Evolutionary conservation across 177 flowering plant genomes (phyloP).

Genomic region (Vitis hybrid): DNA sequence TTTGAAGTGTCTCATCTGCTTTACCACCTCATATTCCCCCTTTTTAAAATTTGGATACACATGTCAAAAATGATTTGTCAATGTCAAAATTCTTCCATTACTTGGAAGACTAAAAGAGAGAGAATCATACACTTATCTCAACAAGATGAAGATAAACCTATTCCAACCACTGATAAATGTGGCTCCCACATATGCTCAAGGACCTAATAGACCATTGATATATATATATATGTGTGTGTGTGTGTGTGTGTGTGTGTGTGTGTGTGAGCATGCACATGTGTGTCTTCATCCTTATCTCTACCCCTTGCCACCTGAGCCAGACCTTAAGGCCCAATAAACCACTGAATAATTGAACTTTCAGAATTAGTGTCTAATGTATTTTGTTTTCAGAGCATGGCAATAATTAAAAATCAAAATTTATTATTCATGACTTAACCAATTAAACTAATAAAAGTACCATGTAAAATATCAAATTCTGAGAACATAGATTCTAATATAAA

Average conservation of each 20-base stretch:
- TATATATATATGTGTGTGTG: too few species aligned
- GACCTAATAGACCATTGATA: background rate
- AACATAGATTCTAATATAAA: background rate
- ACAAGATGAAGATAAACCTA: too few species aligned
- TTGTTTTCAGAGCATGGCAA: background rate
- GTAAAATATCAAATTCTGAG: background rate
- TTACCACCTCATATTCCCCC: too few species aligned
- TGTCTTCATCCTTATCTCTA: too few species aligned
- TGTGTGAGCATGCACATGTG: too few species aligned
- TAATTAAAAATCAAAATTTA: background rate
- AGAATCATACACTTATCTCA: background rate
- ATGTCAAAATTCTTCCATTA: background rate
- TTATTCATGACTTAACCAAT: background rate
- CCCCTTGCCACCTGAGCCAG: background rate
- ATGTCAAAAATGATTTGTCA: background rate
- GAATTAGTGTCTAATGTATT: background rate
- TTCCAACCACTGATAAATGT: too few species aligned
- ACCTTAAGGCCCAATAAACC: too few species aligned
- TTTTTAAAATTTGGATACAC: too few species aligned
- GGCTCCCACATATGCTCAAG: too few species aligned
- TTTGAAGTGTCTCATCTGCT: too few species aligned
- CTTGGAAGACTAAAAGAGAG: background rate
- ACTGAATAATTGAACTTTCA: background rate
- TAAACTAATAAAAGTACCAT: background rate
- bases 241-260: too few species aligned